phyloP scores from a whole-genome alignment of 495 filamentous ascomycete species.

The Tuber aestivum region DNA sequence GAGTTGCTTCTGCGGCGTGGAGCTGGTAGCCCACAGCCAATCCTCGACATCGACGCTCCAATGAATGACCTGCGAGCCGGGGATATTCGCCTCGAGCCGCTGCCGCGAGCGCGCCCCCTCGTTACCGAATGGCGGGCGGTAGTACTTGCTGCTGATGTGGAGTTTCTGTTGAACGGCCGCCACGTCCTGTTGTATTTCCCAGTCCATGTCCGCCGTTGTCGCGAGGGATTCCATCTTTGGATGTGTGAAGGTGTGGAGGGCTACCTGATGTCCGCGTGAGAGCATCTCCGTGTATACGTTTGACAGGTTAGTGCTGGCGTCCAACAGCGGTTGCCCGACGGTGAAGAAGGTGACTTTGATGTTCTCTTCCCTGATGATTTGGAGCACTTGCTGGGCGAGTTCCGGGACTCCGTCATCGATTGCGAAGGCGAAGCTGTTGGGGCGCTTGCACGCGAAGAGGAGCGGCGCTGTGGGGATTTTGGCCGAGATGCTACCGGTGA shows the following conservation, averaged over 20 bases:
- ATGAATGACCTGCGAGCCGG: slow-evolving; percentile 48
- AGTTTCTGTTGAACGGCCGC: slow-evolving; percentile 53
- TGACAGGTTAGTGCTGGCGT: slow-evolving; percentile 57
- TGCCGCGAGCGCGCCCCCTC: slow-evolving; percentile 66
- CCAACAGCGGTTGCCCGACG: slow-evolving; percentile 60
- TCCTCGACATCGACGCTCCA: slow-evolving; percentile 68
- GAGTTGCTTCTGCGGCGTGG: slow-evolving; percentile 67
- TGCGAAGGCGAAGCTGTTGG: slow-evolving; percentile 72
- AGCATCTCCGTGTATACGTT: slow-evolving; percentile 61
- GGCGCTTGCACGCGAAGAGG: slow-evolving; percentile 60
- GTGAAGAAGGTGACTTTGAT: slow-evolving; percentile 76
- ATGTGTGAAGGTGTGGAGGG: slow-evolving; percentile 68
- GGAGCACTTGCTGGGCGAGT: slow-evolving; percentile 58
- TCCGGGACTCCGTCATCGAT: slow-evolving; percentile 70
- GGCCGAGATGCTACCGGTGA: slow-evolving; percentile 48
- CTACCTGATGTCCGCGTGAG: slow-evolving; percentile 63
- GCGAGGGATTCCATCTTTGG: slow-evolving; percentile 65
- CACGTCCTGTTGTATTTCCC: slow-evolving; percentile 62
- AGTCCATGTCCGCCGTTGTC: slow-evolving; percentile 57
- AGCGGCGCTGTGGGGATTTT: slow-evolving; percentile 61
- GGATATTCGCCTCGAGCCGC: slow-evolving; percentile 54
- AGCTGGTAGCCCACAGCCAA: slow-evolving; percentile 62
- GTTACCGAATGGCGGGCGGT: slow-evolving; percentile 71
- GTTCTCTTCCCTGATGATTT: slow-evolving; percentile 56
- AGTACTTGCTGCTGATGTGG: slow-evolving; percentile 53